Percentiles rank a stretch among this genome's conserved stretches.
Evolutionary conservation across 345 rosid species (phyloP).

Genomic region (Hypericum perforatum): DNA sequence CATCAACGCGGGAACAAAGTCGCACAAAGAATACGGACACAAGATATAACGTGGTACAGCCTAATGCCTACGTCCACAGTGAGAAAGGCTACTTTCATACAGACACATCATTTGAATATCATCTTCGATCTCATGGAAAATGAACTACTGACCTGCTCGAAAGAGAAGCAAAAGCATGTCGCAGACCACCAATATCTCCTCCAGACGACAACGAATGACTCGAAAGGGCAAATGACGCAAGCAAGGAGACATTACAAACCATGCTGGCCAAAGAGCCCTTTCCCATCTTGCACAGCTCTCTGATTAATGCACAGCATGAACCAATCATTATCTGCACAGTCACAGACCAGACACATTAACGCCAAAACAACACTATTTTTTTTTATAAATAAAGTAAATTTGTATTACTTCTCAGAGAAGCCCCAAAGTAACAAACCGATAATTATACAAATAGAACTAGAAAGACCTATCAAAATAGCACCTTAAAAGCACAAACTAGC

Average conservation of each 20-base stretch:
- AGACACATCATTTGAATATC: neutral
- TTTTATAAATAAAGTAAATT: too few species aligned
- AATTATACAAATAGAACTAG: too few species aligned
- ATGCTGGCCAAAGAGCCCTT: conserved; percentile 88
- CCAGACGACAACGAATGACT: conserved; percentile 54
- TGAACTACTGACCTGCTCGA: conserved; percentile 62
- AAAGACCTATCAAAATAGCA: too few species aligned
- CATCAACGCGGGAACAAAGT: too few species aligned
- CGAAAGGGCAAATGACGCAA: conserved; percentile 89
- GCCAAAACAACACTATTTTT: conserved; percentile 1
- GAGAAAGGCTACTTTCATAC: too few species aligned
- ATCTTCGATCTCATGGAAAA: neutral
- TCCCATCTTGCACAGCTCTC: conserved; percentile 87
- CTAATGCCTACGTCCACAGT: too few species aligned
- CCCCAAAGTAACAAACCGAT: too few species aligned
- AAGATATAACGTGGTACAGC: too few species aligned
- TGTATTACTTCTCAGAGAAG: too few species aligned
- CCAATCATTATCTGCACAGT: conserved; percentile 72
- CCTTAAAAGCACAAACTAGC: too few species aligned
- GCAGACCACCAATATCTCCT: conserved; percentile 54
- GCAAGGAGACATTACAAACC: conserved; percentile 68
- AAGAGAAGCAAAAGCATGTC: conserved; percentile 72
- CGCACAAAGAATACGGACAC: too few species aligned
- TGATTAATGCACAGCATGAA: conserved; percentile 86
- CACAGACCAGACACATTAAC: neutral